Conservation (phyloP, 768 basidiomycete species). For the Stropharia rugosoannulata region DNA sequence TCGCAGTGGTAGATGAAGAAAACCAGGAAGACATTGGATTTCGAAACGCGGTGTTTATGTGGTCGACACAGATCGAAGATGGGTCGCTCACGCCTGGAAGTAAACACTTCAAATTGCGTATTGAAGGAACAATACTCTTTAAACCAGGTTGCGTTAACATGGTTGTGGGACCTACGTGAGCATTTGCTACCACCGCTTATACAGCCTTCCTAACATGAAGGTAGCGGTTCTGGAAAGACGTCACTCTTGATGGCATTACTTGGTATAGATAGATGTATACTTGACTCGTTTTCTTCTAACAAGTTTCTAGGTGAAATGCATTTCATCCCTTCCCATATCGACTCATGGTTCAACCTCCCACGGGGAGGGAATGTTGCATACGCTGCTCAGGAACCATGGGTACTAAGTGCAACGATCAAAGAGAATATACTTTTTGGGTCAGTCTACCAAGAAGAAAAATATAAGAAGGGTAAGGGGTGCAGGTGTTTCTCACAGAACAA, state of each 20-base stretch:
- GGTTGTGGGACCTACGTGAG: constrained; percentile 4
- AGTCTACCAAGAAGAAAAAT: not conserved
- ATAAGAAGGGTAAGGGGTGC: not conserved
- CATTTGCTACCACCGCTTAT: not conserved
- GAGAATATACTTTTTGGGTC: constrained; percentile 5
- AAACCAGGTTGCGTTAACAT: not conserved
- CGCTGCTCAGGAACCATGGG: constrained; percentile 5
- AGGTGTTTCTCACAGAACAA: not conserved
- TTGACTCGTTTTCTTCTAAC: not conserved
- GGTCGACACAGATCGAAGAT: constrained; percentile 8
- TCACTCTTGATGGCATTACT: constrained; percentile 4
- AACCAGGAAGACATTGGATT: not conserved
- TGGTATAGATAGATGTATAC: not conserved
- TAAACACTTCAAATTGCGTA: not conserved
- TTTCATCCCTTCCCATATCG: not conserved
- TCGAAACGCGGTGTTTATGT: constrained; percentile 26
- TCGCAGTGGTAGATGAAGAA: not conserved
- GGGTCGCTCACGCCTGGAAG: not conserved
- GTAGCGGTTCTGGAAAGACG: constrained; percentile 5
- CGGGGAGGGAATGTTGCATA: not conserved
- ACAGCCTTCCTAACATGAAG: too few species aligned
- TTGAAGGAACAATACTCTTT: constrained; percentile 2
- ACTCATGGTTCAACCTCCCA: constrained; percentile 3
- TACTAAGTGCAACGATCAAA: not conserved
- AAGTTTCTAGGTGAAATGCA: constrained; percentile 1